These are phyloP conservation scores for Poteriospumella lacustris DNA, from an alignment of 108 stramenopile genomes.

Conservation along the genomic window DNA sequence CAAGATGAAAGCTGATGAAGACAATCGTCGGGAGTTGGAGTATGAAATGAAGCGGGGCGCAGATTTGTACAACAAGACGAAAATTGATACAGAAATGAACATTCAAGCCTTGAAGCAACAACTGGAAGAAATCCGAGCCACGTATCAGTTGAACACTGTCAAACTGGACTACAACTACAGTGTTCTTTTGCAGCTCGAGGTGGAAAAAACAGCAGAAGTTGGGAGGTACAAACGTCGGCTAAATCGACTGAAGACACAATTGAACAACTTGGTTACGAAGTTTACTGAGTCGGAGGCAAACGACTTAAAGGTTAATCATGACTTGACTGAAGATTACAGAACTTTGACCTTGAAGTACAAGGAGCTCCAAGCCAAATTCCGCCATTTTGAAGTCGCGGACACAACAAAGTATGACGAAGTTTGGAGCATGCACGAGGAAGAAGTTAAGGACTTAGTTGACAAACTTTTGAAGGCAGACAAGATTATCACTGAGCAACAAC, in stretches of 20 bases:
- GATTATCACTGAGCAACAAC: slow-evolving; percentile 58
- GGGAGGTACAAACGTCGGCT: slow-evolving; percentile 58
- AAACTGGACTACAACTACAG: slow-evolving; percentile 69
- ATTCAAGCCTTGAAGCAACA: slow-evolving; percentile 68
- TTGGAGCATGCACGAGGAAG: slow-evolving; percentile 57
- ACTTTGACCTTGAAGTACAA: slow-evolving; percentile 63
- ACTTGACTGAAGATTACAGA: slow-evolving; percentile 63
- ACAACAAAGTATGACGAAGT: slow-evolving; percentile 52
- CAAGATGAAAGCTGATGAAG: slow-evolving; percentile 51
- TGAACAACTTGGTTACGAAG: slow-evolving; percentile 25
- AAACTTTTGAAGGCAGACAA: slow-evolving; percentile 46
- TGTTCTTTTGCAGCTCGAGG: slow-evolving; percentile 61
- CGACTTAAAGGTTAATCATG: slow-evolving; percentile 51
- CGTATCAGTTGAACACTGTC: slow-evolving; percentile 68
- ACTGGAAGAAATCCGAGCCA: slow-evolving; percentile 65
- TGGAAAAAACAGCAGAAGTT: slow-evolving; percentile 59
- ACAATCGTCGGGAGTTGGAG: slow-evolving; percentile 52
- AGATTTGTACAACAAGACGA: slow-evolving; percentile 62
- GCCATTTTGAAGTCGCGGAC: slow-evolving; percentile 63
- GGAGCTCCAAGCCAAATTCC: slow-evolving; percentile 62
- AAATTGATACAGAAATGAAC: slow-evolving; percentile 64
- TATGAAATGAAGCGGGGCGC: slow-evolving; percentile 51
- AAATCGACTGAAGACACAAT: slow-evolving; percentile 51
- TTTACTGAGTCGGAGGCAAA: slow-evolving; percentile 52
- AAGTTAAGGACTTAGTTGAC: slow-evolving; percentile 32